Base-by-base conservation (phyloP, 2,329 filamentous ascomycete species). In the Exophiala dermatitidis region DNA sequence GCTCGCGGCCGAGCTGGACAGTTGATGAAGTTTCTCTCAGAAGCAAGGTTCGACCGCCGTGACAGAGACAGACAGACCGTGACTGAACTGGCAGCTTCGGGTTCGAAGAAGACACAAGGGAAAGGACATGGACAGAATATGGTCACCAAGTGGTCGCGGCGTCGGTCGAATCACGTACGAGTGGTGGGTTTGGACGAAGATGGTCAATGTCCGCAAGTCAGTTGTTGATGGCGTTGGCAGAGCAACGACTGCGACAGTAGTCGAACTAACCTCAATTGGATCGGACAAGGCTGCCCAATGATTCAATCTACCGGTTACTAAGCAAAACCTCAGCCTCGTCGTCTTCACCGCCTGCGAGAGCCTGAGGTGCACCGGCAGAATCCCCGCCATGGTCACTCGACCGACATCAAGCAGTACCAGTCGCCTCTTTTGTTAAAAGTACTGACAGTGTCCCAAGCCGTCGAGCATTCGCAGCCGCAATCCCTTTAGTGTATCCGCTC, bases 61-160 rank as follows among this genome's bases (percentile, higher is more conserved):
- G 51, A 43, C 50, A 48, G 48, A 19, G 19, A 19, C 19, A 19
- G 19, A 19, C 19, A 19, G 19, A 19, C 19, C 19, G 19, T 19
- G 19, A 19, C 19, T 19, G 19, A 19, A 19, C 19, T 19, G 19
- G 19, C 19, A 19, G 19, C 19, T 19, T 19, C 19, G 19, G 19
- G 40, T 40, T 50, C 43, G 40, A 49, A 50, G 36, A 31, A 52
- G 47, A 33, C n/a, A 51, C 38, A 45, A 41, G 7, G 38, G 30
- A 49, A 36, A 38, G 6, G 45, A 10, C 38, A 46, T 41, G 49
- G 46, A 50, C 19, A 19, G 53, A 53, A 43, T 46, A 52, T 43
- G 57, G 51, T 50, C 57, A 59, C 46, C 51, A 57, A 41, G 42
- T 54, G 57, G 57, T 57, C 57, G 43, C 43, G 50, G 54, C 57